Evolutionary conservation across 495 filamentous ascomycete species (phyloP).

Genomic region (Penicillium robsamsonii): DNA sequence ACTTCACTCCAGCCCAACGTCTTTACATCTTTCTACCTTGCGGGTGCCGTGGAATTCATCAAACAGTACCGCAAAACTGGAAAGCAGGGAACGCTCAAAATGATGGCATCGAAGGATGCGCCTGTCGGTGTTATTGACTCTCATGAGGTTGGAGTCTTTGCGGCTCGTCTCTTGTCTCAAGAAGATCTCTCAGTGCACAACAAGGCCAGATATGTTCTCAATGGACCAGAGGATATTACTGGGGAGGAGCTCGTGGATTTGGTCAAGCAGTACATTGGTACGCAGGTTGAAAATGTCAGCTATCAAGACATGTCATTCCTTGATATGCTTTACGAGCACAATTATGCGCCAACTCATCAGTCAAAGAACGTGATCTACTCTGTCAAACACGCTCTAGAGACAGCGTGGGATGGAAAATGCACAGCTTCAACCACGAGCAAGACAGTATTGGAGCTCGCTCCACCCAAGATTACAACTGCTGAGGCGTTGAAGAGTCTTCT

Average conservation of each 20-base stretch:
- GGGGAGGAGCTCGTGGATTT: conserved; percentile 38
- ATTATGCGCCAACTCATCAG: conserved; percentile 15
- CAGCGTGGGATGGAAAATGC: conserved; percentile 31
- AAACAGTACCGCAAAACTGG: conserved; percentile 40
- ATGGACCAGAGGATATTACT: conserved; percentile 43
- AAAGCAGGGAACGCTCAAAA: conserved; percentile 29
- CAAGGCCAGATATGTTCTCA: conserved; percentile 41
- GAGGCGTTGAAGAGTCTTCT: conserved; percentile 21
- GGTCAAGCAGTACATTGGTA: conserved; percentile 42
- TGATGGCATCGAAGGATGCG: conserved; percentile 32
- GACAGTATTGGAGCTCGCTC: conserved; percentile 30
- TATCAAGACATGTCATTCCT: conserved; percentile 39
- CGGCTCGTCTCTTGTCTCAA: conserved; percentile 38
- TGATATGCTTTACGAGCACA: conserved; percentile 22
- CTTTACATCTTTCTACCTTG: conserved; percentile 29
- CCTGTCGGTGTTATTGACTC: conserved; percentile 40
- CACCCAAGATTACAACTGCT: conserved; percentile 26
- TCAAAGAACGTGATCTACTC: conserved; percentile 26
- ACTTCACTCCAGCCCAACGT: conserved; percentile 47
- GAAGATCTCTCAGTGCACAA: conserved; percentile 35
- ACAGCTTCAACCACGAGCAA: conserved; percentile 36
- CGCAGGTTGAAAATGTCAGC: conserved; percentile 31
- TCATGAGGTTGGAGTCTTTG: conserved; percentile 39
- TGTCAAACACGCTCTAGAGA: conserved; percentile 24
- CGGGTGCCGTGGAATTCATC: conserved; percentile 27